Base-by-base conservation (phyloP, 148 eudicot species). In the Oxyria digyna region DNA sequence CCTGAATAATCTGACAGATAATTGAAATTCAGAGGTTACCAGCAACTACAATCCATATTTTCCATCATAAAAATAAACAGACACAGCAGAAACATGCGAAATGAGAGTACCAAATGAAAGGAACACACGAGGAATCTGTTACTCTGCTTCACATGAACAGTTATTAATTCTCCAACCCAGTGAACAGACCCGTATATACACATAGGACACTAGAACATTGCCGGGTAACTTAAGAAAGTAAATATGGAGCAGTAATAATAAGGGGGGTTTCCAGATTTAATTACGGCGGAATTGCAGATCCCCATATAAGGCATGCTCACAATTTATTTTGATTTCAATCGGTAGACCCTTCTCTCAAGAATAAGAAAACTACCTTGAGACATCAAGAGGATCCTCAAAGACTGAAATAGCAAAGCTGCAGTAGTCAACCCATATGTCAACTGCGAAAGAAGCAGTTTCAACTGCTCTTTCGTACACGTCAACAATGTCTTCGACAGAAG, bases 361-460 rank as follows among this genome's bases (percentile, higher is more conserved):
- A 69, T 65, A 27, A 35, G 9, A 54, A 21, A 29, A 27, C 50
- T 86, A 93, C 98, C 98, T 81, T 76, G 94, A 83, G 80, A 86
- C 78, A 70, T 89, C 87, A 63, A 46, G 70, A 42, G 96, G 88
- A 71, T 87, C 85, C 80, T 78, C 87, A 80, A 83, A 86, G 65
- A 77, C 81, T 45, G 78, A 70, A 52, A 83, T 62, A 59, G 81
- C 63, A 73, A 89, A 93, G 81, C 78, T 83, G 76, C 93, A 89
- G 84, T 93, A 93, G 24, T 83, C 88, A 75, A 81, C 87, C 98
- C 98, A 93, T 69, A 89, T 68, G 74, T 85, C 84, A 68, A 93
- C 85, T 42, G 91, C 83, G 67, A 75, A 86, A 49, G 83, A 81
- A 69, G 79, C 84, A 8, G 84, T 68, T 41, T 70, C 79, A 74